Conservation (phyloP, 495 filamentous ascomycete genomes). For the Daldinia loculata region DNA sequence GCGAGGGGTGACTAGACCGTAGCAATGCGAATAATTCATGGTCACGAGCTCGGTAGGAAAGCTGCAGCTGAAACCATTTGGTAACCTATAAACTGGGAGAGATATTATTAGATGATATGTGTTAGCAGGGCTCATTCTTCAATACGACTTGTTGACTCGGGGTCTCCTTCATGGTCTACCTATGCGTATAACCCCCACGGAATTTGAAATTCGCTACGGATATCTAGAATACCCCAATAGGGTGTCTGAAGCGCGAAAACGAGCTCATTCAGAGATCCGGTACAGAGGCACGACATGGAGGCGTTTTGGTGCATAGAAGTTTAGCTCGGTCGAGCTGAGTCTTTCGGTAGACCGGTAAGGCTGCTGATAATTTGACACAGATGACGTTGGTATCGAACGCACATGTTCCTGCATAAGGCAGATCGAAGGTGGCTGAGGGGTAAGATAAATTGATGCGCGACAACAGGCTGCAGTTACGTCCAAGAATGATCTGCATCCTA, state of each 20-base stretch:
- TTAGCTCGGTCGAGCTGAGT: not conserved
- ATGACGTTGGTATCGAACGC: slow-evolving; percentile 23
- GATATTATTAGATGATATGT: slow-evolving; percentile 33
- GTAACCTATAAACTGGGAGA: slow-evolving; percentile 8
- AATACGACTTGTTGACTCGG: slow-evolving; percentile 14
- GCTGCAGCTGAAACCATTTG: slow-evolving; percentile 32
- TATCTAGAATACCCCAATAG: not conserved
- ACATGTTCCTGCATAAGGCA: slow-evolving; percentile 37
- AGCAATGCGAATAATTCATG: slow-evolving; percentile 1
- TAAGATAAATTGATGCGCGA: slow-evolving; percentile 7
- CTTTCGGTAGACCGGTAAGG: slow-evolving; percentile 5
- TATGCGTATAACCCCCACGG: not conserved
- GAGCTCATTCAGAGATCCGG: not conserved
- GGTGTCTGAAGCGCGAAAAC: not conserved
- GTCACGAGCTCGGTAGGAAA: not conserved
- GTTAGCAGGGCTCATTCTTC: slow-evolving; percentile 1
- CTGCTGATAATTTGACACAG: slow-evolving; percentile 14
- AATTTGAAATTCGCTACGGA: not conserved
- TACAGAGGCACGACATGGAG: not conserved
- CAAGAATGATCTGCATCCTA: slow-evolving; percentile 20
- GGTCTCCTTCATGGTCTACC: slow-evolving; percentile 9
- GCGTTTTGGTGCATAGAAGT: slow-evolving; percentile 1
- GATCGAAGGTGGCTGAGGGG: slow-evolving; percentile 32
- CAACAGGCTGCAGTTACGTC: slow-evolving; percentile 9
- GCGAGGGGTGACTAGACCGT: not conserved